phyloP scores from a whole-genome alignment of 2,329 filamentous ascomycete species.

The Sporothrix sp. region DNA sequence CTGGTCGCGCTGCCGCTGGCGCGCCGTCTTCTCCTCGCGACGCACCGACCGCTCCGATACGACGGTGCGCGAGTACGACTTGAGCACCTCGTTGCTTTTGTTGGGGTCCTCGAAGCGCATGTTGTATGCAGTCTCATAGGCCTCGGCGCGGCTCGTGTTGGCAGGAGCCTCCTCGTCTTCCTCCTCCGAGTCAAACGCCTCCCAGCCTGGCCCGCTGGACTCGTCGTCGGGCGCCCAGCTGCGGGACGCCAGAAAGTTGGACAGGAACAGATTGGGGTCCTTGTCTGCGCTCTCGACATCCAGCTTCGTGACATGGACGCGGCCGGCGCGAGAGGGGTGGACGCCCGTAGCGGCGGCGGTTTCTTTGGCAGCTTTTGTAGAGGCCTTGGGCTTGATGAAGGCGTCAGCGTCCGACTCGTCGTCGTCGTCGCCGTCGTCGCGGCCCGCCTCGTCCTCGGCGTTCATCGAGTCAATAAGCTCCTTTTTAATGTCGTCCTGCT shows the following conservation, averaged over 20 bases:
- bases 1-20: slow-evolving; percentile 68
- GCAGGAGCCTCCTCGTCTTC: slow-evolving; percentile 75
- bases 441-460: slow-evolving; percentile 47
- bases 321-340: slow-evolving; percentile 44
- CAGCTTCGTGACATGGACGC: slow-evolving; percentile 41
- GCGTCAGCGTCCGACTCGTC: slow-evolving; percentile 60
- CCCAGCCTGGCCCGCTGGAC: slow-evolving; percentile 49
- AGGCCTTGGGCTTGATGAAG: slow-evolving; percentile 64
- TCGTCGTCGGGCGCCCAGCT: slow-evolving; percentile 63
- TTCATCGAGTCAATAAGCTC: slow-evolving; percentile 75
- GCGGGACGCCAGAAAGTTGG: slow-evolving; percentile 85
- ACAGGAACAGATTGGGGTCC: slow-evolving; percentile 81
- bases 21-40: slow-evolving; percentile 66
- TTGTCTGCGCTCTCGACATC: slow-evolving; percentile 72
- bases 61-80: slow-evolving; percentile 81
- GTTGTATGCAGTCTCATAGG: slow-evolving; percentile 90
- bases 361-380: slow-evolving; percentile 26
- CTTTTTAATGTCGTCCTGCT: slow-evolving; percentile 75
- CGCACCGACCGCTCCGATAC: slow-evolving; percentile 75
- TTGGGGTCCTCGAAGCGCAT: slow-evolving; percentile 87
- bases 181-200: slow-evolving; percentile 88
- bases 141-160: slow-evolving; percentile 65
- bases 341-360: slow-evolving; percentile 34
- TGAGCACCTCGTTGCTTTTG: slow-evolving; percentile 77
- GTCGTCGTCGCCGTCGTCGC: slow-evolving; percentile 40